Evolutionary conservation across 2,329 filamentous ascomycete genomes (phyloP), one percentile per base, ranked within the genome.

Genomic region (Exophiala bonariae): DNA sequence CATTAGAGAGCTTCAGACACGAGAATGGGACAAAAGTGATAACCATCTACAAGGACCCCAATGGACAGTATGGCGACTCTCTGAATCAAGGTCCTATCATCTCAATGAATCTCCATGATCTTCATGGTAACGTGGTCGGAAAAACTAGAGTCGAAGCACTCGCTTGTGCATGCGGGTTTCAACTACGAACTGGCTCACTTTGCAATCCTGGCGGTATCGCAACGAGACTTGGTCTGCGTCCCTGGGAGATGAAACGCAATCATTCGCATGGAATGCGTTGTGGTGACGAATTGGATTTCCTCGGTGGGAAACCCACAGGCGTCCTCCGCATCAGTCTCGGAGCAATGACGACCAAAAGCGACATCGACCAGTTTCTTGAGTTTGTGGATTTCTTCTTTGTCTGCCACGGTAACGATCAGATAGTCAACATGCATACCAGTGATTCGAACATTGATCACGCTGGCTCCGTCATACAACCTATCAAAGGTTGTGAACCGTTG

Each of bases 241-340:
- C 89, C 1, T 86, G 85, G 81, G 89, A 96, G 63, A 84, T 96
- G 77, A 85, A 77, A 58, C 78, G 79, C 47, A 95, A 95, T 63
- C 95, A 92, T 60, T 88, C 86, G 1, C 81, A 85, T 2, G 92
- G 93, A 0, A 82, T 89, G 62, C 80, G 88, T 28, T 97, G 93
- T 64, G 90, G 89, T 3, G 80, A 82, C 44, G 88, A 91, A n/a
- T 84, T 86, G 58, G 89, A 95, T 52, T 77, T 95, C 32, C 82
- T 92, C 55, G 78, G 79, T 26, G 90, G 89, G n/a, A 95, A 91
- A 59, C 89, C 91, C 2, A 95, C 89, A 0, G 93, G 92, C 0
- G 81, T 95, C 30, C 80, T 96, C 52, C 82, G 92, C 49, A 82
- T 84, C 22, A 96, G 91, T 59, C 66, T 97, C 0, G 92, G 92